Percentiles rank a stretch among this genome's conserved stretches.
Conservation (phyloP, 2,329 filamentous ascomycete species). For the Microdochium nivale region DNA sequence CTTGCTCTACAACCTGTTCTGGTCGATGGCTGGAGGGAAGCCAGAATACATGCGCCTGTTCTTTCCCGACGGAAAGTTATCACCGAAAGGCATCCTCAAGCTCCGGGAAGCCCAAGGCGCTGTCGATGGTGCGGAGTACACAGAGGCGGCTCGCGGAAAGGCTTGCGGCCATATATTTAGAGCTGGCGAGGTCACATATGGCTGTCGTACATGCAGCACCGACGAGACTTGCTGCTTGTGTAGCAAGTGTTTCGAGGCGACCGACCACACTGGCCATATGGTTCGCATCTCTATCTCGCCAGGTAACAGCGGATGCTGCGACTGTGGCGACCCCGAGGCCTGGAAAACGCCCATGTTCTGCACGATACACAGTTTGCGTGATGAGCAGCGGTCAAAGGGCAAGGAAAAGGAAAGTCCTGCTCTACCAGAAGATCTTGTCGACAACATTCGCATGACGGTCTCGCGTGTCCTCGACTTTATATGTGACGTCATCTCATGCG, state of each 20-base stretch:
- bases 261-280: conserved; percentile 88
- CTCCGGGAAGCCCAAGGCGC: conserved; percentile 82
- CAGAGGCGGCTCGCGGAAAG: conserved; percentile 81
- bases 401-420: conserved; percentile 50
- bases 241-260: conserved; percentile 88
- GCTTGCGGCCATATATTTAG: conserved; percentile 98
- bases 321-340: conserved; percentile 92
- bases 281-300: conserved; percentile 82
- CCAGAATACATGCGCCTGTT: conserved; percentile 68
- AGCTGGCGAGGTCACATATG: conserved; percentile 84
- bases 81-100: conserved; percentile 56
- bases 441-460: conserved; percentile 78
- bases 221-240: conserved; percentile 96
- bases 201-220: conserved; percentile 85
- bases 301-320: conserved; percentile 92
- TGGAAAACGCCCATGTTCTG: conserved; percentile 85
- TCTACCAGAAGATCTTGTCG: conserved; percentile 66
- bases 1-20: conserved; percentile 75
- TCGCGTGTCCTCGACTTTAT: conserved; percentile 84
- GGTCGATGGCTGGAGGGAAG: conserved; percentile 70
- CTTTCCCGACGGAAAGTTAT: conserved; percentile 68
- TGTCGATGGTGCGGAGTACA: conserved; percentile 92
- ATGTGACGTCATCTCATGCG: conserved; percentile 96
- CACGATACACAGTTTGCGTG: conserved; percentile 76
- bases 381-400: conserved; percentile 41